A percentile compares a stretch with the other conserved stretches of the same genome.
These are phyloP conservation scores for Daldinia concentrica DNA, from an alignment of 495 filamentous ascomycete genomes.

Conservation along the genomic window DNA sequence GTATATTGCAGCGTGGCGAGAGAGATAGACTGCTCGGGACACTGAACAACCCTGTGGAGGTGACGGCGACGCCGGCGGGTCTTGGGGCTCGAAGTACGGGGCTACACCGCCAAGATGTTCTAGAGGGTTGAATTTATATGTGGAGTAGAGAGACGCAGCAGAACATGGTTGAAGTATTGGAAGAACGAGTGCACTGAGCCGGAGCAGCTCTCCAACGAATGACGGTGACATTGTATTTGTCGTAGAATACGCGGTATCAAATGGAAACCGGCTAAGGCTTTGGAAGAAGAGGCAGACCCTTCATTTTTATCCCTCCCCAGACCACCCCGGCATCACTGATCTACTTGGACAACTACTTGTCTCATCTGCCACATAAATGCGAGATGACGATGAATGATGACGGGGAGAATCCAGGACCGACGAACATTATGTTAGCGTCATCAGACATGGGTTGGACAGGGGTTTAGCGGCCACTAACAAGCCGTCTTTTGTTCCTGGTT, in stretches of 20 bases:
- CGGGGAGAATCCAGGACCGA: neutral
- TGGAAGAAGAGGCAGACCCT: neutral
- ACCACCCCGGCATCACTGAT: neutral
- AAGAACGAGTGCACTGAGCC: constrained; percentile 28
- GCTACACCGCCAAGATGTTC: constrained; percentile 59
- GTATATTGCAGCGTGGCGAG: constrained; percentile 60
- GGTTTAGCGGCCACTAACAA: neutral
- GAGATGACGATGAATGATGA: neutral
- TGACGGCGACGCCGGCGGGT: constrained; percentile 51
- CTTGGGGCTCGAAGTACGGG: constrained; percentile 60
- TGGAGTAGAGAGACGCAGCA: constrained; percentile 45
- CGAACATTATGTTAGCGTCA: constrained; percentile 21
- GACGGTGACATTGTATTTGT: constrained; percentile 22
- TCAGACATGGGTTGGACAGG: constrained; percentile 11
- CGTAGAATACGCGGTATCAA: constrained; percentile 1
- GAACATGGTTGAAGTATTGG: constrained; percentile 25
- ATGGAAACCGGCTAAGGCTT: neutral
- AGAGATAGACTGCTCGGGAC: constrained; percentile 54
- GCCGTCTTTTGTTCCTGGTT: neutral
- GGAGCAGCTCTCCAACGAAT: constrained; percentile 33
- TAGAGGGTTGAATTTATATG: constrained; percentile 57
- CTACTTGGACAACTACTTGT: neutral
- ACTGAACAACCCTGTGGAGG: constrained; percentile 55
- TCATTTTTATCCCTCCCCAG: neutral
- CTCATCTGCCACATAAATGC: neutral